phyloP scores from a whole-genome alignment of 139 green algal species.

The Chlamydomonas asymmetrica region DNA sequence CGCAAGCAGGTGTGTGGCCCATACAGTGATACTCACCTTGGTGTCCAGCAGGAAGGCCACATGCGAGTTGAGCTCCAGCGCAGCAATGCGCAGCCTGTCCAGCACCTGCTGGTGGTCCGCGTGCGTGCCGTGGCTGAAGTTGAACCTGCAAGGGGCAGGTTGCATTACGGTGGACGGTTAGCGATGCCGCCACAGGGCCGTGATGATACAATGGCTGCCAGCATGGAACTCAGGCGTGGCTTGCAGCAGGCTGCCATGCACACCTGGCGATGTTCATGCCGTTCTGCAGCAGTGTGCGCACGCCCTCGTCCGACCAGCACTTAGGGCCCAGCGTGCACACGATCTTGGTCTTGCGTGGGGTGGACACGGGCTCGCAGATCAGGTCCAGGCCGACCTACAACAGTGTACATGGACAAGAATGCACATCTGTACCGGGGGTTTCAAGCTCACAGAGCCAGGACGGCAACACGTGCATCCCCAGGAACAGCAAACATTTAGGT shows the following conservation, averaged over 20 bases:
- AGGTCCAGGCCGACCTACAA: constrained; percentile 43
- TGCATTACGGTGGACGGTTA: too few relatives aligned
- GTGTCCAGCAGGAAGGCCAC: constrained; percentile 33
- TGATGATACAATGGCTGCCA: too few relatives aligned
- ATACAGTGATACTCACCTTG: too few relatives aligned
- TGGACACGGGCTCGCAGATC: constrained; percentile 22
- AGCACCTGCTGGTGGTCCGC: constrained; percentile 56
- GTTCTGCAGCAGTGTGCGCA: constrained; percentile 53
- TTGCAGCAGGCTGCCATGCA: too few relatives aligned
- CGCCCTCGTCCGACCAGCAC: constrained; percentile 12
- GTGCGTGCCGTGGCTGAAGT: constrained; percentile 81
- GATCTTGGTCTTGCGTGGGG: constrained; percentile 77
- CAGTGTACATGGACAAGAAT: too few relatives aligned
- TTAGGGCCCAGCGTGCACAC: constrained; percentile 70
- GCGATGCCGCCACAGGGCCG: too few relatives aligned
- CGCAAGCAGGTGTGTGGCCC: too few relatives aligned
- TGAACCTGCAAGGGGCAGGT: constrained; percentile 58
- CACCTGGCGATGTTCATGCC: constrained; percentile 65
- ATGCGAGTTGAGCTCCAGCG: constrained; percentile 46
- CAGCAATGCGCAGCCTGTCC: constrained; percentile 24
- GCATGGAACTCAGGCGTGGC: too few relatives aligned
- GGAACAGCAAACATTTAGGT: too few relatives aligned
- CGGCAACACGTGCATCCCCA: too few relatives aligned
- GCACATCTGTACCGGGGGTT: too few relatives aligned
- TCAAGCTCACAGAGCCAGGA: too few relatives aligned